Percentiles rank a stretch among this genome's conserved stretches.
Conservation (phyloP, 176 grass and related monocot genomes). For the Aegilops speltoides region DNA sequence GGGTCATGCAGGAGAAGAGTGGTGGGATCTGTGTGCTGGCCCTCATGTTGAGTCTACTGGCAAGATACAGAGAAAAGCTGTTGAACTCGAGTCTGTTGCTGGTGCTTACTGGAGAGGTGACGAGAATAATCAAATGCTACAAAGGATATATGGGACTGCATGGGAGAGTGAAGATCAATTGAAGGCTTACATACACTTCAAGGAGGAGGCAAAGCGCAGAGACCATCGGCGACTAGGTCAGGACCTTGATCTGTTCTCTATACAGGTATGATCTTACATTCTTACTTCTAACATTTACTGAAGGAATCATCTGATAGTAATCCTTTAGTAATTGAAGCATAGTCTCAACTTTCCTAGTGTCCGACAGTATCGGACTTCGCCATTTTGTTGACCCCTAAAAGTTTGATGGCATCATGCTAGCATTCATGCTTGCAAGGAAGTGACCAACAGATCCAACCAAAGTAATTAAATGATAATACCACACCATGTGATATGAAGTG, state of each 20-base stretch:
- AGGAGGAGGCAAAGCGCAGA: conserved; percentile 88
- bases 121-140: conserved; percentile 91
- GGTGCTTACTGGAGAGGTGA: conserved; percentile 97
- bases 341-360: background rate
- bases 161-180: conserved; percentile 94
- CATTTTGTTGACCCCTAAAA: background rate
- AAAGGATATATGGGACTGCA: conserved; percentile 97
- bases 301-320: background rate
- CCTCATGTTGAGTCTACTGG: conserved; percentile 96
- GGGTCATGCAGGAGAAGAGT: conserved; percentile 74
- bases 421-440: background rate
- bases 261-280: conserved; percentile 57
- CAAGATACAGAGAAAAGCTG: conserved; percentile 72
- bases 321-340: background rate
- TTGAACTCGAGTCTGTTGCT: conserved; percentile 94
- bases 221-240: conserved; percentile 95
- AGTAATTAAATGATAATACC: background rate
- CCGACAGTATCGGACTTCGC: background rate
- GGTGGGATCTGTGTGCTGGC: conserved; percentile 99
- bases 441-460: background rate
- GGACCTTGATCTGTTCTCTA: conserved; percentile 98
- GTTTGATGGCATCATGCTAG: background rate
- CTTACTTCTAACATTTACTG: background rate
- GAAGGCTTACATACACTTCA: conserved; percentile 80
- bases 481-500: background rate